A percentile compares a stretch with the other conserved stretches of the same genome.
These are phyloP conservation scores for Berberis thunbergii DNA, from an alignment of 164 flowering plant genomes.

Conservation along the genomic window DNA sequence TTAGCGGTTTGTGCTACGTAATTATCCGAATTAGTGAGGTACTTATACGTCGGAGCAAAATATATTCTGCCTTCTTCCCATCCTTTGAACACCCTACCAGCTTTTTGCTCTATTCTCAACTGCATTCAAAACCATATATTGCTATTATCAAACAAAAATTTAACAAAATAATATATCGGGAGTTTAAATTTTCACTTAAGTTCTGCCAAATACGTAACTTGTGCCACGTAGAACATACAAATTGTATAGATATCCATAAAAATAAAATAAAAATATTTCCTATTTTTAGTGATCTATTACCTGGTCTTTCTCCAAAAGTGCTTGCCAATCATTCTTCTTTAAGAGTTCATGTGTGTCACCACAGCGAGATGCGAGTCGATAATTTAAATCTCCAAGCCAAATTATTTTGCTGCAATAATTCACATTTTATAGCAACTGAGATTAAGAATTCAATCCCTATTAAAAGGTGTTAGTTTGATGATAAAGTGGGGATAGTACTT, in stretches of 20 bases:
- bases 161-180: too few relatives aligned
- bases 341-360: conserved; percentile 43
- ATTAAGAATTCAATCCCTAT: background rate
- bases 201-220: too few relatives aligned
- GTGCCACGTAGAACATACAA: background rate
- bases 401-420: conserved; percentile 44
- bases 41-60: conserved; percentile 91
- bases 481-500: conserved; percentile 7
- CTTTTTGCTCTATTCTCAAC: conserved; percentile 63
- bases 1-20: conserved; percentile 43
- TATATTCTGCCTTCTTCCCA: conserved; percentile 84
- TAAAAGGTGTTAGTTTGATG: background rate
- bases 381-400: conserved; percentile 92
- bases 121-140: conserved; percentile 19
- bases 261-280: too few relatives aligned
- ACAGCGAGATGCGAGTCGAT: conserved; percentile 45
- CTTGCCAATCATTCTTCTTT: conserved; percentile 59
- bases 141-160: background rate
- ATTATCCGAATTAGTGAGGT: conserved; percentile 51
- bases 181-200: too few relatives aligned
- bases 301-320: conserved; percentile 77
- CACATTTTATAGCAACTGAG: too few relatives aligned
- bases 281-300: conserved; percentile 20
- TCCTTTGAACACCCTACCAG: conserved; percentile 69
- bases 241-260: too few relatives aligned